Evolutionary conservation across 1,284 basidiomycete species (phyloP).

Genomic region (Cryptococcus sp.): DNA sequence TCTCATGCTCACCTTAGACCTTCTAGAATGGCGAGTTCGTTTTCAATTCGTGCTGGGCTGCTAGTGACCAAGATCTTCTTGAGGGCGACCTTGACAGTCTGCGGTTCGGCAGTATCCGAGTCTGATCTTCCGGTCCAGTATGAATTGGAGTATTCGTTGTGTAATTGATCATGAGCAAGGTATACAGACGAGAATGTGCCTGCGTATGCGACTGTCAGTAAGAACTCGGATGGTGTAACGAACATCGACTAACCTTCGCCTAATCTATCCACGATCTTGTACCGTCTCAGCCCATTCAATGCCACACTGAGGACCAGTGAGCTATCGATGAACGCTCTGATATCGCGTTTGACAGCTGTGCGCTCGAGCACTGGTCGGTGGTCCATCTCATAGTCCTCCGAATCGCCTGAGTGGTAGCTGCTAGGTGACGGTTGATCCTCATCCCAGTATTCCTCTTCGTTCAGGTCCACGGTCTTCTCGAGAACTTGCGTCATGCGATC

Average conservation of each 20-base stretch:
- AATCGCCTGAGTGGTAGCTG: conserved; percentile 49
- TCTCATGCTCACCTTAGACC: conserved; percentile 57
- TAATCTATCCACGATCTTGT: conserved; percentile 83
- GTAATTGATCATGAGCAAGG: conserved; percentile 83
- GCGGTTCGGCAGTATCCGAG: neutral
- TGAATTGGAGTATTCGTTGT: conserved; percentile 75
- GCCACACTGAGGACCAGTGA: conserved; percentile 64
- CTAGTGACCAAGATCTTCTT: conserved; percentile 98
- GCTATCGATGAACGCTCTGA: conserved; percentile 57
- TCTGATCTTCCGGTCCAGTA: conserved; percentile 65
- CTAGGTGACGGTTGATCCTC: conserved; percentile 15
- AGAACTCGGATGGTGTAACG: neutral
- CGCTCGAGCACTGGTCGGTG: conserved; percentile 64
- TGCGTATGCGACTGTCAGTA: conserved; percentile 18
- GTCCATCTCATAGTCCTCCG: conserved; percentile 50
- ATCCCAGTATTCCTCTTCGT: conserved; percentile 9
- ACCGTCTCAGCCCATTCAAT: conserved; percentile 54
- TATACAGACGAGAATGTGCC: conserved; percentile 99
- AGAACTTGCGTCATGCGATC: conserved; percentile 21
- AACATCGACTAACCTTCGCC: conserved; percentile 65
- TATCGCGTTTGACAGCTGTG: conserved; percentile 73
- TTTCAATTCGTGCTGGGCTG: conserved; percentile 86
- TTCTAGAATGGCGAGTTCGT: conserved; percentile 93
- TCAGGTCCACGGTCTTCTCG: conserved; percentile 13
- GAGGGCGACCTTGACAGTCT: conserved; percentile 75